Evolutionary conservation across 805 yeast genomes (phyloP).

Genomic region (Brettanomyces naardenensis): DNA sequence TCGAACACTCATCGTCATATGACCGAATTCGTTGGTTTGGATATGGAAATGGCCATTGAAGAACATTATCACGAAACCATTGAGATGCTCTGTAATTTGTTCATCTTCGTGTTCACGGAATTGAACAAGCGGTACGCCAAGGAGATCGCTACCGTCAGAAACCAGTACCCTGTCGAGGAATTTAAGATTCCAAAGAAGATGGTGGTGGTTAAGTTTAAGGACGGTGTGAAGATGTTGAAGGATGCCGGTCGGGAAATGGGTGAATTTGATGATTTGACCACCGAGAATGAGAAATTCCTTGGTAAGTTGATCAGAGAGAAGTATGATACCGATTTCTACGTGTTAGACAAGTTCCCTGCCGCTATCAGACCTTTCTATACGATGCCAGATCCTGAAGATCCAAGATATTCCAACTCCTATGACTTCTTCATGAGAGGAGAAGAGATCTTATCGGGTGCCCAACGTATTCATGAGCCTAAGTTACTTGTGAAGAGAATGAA

Average conservation of each 20-base stretch:
- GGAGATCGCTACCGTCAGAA: conserved; percentile 85
- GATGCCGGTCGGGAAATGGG: conserved; percentile 82
- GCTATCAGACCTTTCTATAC: conserved; percentile 98
- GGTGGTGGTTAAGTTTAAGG: conserved; percentile 83
- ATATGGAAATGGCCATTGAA: conserved; percentile 96
- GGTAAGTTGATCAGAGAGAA: conserved; percentile 89
- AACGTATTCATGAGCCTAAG: conserved; percentile 93
- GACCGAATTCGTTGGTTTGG: conserved; percentile 98
- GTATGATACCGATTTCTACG: conserved; percentile 96
- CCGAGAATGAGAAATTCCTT: conserved; percentile 90
- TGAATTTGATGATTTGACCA: conserved; percentile 82
- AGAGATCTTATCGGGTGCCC: conserved; percentile 99
- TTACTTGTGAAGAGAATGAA: conserved; percentile 75
- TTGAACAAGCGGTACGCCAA: conserved; percentile 69
- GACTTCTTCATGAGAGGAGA: conserved; percentile 99
- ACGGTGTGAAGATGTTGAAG: conserved; percentile 81
- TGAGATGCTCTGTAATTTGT: conserved; percentile 50
- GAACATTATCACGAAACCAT: conserved; percentile 94
- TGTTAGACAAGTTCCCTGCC: conserved; percentile 96
- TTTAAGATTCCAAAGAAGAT: conserved; percentile 90
- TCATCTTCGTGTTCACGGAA: conserved; percentile 81
- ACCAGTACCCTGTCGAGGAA: conserved; percentile 96
- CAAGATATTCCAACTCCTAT: conserved; percentile 92
- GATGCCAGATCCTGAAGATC: conserved; percentile 93
- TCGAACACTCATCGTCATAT: conserved; percentile 98